phyloP scores from a whole-genome alignment of 1,139 yeast genomes.

The Kodamaea sp. region DNA sequence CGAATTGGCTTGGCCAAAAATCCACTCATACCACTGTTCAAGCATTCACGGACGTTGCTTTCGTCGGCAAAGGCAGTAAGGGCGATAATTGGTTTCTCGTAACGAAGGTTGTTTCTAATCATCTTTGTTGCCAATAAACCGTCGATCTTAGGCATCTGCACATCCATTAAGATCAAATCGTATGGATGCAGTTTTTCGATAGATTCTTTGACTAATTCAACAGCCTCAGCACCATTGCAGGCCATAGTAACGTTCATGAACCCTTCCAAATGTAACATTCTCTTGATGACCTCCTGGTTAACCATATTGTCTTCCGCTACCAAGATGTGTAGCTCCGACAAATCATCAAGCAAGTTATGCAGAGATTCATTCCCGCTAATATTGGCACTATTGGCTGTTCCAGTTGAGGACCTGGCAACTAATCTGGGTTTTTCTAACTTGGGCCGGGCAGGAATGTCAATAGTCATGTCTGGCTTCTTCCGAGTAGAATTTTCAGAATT shows the following conservation, averaged over 20 bases:
- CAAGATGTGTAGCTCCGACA: conserved; percentile 54
- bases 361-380: conserved; percentile 19
- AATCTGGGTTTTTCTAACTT: conserved; percentile 44
- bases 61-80: conserved; percentile 93
- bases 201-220: conserved; percentile 58
- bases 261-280: conserved; percentile 85
- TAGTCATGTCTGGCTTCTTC: conserved; percentile 8
- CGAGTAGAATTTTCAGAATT: neutral
- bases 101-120: conserved; percentile 67
- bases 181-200: conserved; percentile 33
- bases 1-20: conserved; percentile 86
- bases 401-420: conserved; percentile 53
- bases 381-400: conserved; percentile 50
- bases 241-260: conserved; percentile 71
- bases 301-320: conserved; percentile 96
- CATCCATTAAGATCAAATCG: conserved; percentile 90
- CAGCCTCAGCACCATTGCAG: conserved; percentile 88
- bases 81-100: conserved; percentile 80
- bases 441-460: conserved; percentile 11
- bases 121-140: conserved; percentile 80
- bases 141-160: conserved; percentile 92
- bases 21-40: conserved; percentile 84
- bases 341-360: conserved; percentile 27
- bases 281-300: conserved; percentile 84
- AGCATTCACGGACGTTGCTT: conserved; percentile 74